Percentiles rank a stretch among this genome's conserved stretches.
These are phyloP conservation scores for Zygosaccharomyces bisporus DNA, from an alignment of 805 yeast species.

Conservation along the genomic window DNA sequence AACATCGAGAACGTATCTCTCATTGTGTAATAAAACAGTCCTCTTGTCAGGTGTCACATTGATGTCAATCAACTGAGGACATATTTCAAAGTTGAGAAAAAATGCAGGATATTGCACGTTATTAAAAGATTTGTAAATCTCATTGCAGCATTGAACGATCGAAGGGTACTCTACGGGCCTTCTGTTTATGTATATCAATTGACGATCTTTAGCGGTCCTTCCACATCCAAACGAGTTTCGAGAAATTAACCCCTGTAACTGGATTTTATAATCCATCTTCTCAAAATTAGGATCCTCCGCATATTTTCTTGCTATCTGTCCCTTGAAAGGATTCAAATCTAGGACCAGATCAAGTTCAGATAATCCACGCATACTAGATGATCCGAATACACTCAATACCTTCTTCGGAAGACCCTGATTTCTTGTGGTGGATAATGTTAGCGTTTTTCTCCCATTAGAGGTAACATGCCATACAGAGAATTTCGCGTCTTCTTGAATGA, in stretches of 20 bases:
- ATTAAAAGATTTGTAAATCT: constrained; percentile 68
- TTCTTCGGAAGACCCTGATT: constrained; percentile 48
- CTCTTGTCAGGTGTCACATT: constrained; percentile 93
- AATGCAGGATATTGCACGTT: constrained; percentile 70
- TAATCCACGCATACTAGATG: constrained; percentile 58
- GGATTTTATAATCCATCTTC: constrained; percentile 34
- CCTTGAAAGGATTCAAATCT: constrained; percentile 34
- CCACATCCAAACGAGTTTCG: constrained; percentile 77
- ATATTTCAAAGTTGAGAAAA: constrained; percentile 55
- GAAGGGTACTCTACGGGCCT: constrained; percentile 66
- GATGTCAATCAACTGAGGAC: constrained; percentile 59
- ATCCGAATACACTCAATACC: constrained; percentile 66
- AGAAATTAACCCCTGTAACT: constrained; percentile 62
- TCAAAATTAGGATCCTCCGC: constrained; percentile 15
- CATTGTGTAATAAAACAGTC: constrained; percentile 64
- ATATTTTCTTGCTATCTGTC: constrained; percentile 19
- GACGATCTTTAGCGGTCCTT: constrained; percentile 68
- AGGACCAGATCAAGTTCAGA: constrained; percentile 45
- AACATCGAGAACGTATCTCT: constrained; percentile 51
- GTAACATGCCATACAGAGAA: constrained; percentile 56
- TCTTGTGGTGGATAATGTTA: constrained; percentile 59
- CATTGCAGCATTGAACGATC: constrained; percentile 60
- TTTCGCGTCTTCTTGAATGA: constrained; percentile 55
- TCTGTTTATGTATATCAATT: constrained; percentile 64
- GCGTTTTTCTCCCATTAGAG: constrained; percentile 45